Base-by-base conservation (phyloP, 2,329 filamentous ascomycete genomes). In the Colletotrichum sojae region DNA sequence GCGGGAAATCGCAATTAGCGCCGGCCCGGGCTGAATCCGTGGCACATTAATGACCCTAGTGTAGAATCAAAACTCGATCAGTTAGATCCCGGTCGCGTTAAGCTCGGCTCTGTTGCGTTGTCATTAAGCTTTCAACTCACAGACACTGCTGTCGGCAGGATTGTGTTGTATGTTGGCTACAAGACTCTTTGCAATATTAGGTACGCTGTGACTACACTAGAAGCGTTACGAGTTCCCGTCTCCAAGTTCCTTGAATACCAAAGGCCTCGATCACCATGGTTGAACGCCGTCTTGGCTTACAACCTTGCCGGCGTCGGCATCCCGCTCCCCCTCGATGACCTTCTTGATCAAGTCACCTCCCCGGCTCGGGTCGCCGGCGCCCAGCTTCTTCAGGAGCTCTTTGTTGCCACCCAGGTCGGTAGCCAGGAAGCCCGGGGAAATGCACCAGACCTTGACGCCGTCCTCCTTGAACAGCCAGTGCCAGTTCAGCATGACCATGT, bases 401-500 rank as follows among this genome's bases (percentile, higher is more conserved):
- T 40, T 55, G 15, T 61, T 61, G 5, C 77, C 80, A 2, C 80
- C 83, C 0, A 88, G 71, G 0, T 80, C 79, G 0, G 85, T 88
- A 0, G 83, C 85, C 51, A 88, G 72, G 54, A 83, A 80, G 0
- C 86, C 86, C 0, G 85, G 86, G 6, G 79, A 82, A n/a, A 88
- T 74, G 36, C 74, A 73, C 77, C 79, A 88, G 0, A 85, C 82
- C 73, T 85, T 86, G 5, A 88, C 84, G 0, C 84, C 84, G 49
- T 89, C 86, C 2, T 80, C 79, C 53, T 76, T 79, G 25, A 86
- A 74, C 0, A 78, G 66, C 8, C 80, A 75, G 12, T 74, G 67
- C 81, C 83, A 86, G 66, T 84, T 81, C 6, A 79, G 75, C 83
- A 85, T 83, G 70, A 86, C 67, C 84, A 86, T 86, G 70, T 85